Base-by-base conservation (phyloP, 177 flowering plant genomes). In the Vitis hybrid region DNA sequence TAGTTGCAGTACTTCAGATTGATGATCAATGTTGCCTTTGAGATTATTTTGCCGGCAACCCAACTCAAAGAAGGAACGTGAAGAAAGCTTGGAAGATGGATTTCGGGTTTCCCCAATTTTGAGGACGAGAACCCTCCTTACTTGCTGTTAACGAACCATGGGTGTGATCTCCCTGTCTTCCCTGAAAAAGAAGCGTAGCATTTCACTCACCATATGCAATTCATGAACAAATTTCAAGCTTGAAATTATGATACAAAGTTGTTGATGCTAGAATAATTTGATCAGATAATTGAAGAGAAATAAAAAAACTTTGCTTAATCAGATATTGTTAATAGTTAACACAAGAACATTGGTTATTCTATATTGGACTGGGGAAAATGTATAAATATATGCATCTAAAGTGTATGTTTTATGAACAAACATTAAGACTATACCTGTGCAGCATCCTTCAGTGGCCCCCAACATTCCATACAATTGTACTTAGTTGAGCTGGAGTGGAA, bases 361-460 rank as follows among this genome's bases (percentile, higher is more conserved):
- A 6, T 35, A 35, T 35, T 35, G 40, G 40, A 6, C 40, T 1
- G 6, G 6, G 40, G 40, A 35, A 35, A 35, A 4, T 35, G 1
- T 35, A 35, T 35, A 35, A 35, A 35, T 35, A 6, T 35, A 35
- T 35, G 58, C n/a, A 11, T 10, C 17, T 6, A 2, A 64, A 1
- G 27, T 35, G 17, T 9, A 1, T 62, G 19, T 58, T 7, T 12
- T 1, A 24, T 24, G 24, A 24, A 24, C 24, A 24, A 35, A 35
- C 40, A 35, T 35, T 35, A 35, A 35, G 15, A 52, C 17, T 62
- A 60, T 80, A 84, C 91, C 89, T 70, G 66, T 65, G 82, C 82
- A 74, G 88, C 90, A 70, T 83, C 86, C 78, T 77, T 85, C 56
- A 88, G 79, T 1, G 90, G 78, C 18, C 90, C 92, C 90, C 92